phyloP scores from a whole-genome alignment of 78 protist genomes.

The Dictyostelium capitatum region DNA sequence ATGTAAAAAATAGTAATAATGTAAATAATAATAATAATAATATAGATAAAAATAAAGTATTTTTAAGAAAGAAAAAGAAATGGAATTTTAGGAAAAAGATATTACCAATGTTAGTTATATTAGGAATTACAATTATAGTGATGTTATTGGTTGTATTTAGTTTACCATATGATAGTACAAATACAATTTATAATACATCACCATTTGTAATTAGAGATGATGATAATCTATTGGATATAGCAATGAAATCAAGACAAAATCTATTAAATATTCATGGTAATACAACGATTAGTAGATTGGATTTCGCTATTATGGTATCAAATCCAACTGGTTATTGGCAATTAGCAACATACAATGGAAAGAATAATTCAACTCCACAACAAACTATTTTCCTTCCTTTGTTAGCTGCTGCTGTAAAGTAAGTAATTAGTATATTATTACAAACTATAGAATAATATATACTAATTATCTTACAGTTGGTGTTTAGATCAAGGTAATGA shows the following conservation, averaged over 20 bases:
- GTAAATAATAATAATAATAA: neutral
- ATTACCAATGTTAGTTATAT: conserved; percentile 33
- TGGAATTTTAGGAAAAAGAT: conserved; percentile 25
- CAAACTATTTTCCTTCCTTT: conserved; percentile 48
- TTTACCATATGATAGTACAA: conserved; percentile 19
- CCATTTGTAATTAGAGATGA: conserved; percentile 45
- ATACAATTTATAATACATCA: neutral
- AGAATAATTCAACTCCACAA: conserved; percentile 14
- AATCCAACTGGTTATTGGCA: conserved; percentile 76
- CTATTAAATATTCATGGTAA: conserved; percentile 31
- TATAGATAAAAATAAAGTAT: neutral
- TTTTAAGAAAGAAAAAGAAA: conserved; percentile 21
- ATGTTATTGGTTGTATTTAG: conserved; percentile 15
- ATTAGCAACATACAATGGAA: conserved; percentile 59
- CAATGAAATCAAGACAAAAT: conserved; percentile 17
- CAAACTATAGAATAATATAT: neutral
- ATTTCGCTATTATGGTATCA: conserved; percentile 34
- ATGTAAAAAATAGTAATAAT: neutral
- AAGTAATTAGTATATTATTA: neutral
- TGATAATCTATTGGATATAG: neutral
- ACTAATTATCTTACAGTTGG: conserved; percentile 30
- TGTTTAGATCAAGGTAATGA: conserved; percentile 35
- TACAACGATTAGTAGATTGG: conserved; percentile 24
- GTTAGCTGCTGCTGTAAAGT: conserved; percentile 68
- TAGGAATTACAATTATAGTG: conserved; percentile 6